Evolutionary conservation across 306 rosid genomes (phyloP).

Genomic region (Begonia peltatifolia): DNA sequence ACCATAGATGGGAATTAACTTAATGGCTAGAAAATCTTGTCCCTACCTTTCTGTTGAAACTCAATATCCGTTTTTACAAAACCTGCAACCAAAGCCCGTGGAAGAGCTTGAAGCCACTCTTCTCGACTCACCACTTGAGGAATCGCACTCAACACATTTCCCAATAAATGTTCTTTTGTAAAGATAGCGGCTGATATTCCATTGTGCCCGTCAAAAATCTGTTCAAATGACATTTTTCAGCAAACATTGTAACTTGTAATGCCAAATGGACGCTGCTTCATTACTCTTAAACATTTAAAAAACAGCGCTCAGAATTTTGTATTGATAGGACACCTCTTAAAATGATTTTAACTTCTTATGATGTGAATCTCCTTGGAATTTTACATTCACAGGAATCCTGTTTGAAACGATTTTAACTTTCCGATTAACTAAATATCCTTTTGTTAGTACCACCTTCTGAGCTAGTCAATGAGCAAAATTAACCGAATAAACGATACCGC

Average conservation of each 20-base stretch:
- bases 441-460: no score
- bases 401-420: no score
- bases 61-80: conserved; percentile 97
- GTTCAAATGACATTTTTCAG: conserved; percentile 30
- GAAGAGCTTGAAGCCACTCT: conserved; percentile 91
- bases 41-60: conserved; percentile 82
- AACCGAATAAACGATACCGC: conserved; percentile 42
- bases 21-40: conserved; percentile 2
- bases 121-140: conserved; percentile 85
- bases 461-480: no score
- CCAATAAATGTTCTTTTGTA: conserved; percentile 66
- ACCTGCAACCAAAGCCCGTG: conserved; percentile 93
- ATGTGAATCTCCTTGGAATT: no score
- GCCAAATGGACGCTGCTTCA: conserved; percentile 14
- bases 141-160: conserved; percentile 79
- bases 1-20: neutral
- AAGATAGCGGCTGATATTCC: conserved; percentile 95
- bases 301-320: no score
- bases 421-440: no score
- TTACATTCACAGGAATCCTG: no score
- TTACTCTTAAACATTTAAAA: neutral
- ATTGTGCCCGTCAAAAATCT: conserved; percentile 97
- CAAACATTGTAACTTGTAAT: conserved; percentile 23
- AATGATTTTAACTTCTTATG: no score
- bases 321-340: neutral